Evolutionary conservation across 805 yeast genomes (phyloP).

Genomic region (Naumovozyma dairenensis): DNA sequence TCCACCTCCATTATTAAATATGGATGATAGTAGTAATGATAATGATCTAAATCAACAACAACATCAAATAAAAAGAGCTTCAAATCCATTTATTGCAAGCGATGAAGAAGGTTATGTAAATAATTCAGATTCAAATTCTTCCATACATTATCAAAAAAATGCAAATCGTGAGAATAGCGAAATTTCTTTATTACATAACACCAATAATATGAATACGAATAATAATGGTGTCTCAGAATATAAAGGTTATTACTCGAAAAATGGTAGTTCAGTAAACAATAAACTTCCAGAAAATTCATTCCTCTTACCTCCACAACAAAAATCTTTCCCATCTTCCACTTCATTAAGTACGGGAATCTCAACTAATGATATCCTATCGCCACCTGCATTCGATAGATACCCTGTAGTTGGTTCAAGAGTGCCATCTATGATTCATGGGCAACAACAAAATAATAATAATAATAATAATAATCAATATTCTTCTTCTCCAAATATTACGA

Average conservation of each 20-base stretch:
- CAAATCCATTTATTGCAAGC: slow-evolving; percentile 10
- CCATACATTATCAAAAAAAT: slow-evolving; percentile 1
- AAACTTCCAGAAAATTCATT: slow-evolving; percentile 2
- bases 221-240: slow-evolving; percentile 14
- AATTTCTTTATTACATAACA: slow-evolving; percentile 1
- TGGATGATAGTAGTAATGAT: neutral
- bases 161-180: slow-evolving; percentile 2
- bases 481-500: slow-evolving; percentile 13
- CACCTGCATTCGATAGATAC: slow-evolving; percentile 59
- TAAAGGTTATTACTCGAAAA: slow-evolving; percentile 24
- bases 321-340: slow-evolving; percentile 10
- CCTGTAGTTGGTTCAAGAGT: slow-evolving; percentile 54
- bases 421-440: slow-evolving; percentile 37
- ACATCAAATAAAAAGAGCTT: neutral
- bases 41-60: neutral
- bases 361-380: slow-evolving; percentile 28
- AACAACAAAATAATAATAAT: neutral
- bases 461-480: slow-evolving; percentile 12
- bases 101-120: slow-evolving; percentile 8
- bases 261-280: slow-evolving; percentile 3
- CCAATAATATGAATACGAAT: neutral
- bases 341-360: slow-evolving; percentile 10
- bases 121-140: slow-evolving; percentile 1
- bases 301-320: slow-evolving; percentile 2
- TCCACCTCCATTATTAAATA: slow-evolving; percentile 1